These are phyloP conservation scores for Rubia tinctorum DNA, from an alignment of 305 asterid species.

Conservation along the genomic window DNA sequence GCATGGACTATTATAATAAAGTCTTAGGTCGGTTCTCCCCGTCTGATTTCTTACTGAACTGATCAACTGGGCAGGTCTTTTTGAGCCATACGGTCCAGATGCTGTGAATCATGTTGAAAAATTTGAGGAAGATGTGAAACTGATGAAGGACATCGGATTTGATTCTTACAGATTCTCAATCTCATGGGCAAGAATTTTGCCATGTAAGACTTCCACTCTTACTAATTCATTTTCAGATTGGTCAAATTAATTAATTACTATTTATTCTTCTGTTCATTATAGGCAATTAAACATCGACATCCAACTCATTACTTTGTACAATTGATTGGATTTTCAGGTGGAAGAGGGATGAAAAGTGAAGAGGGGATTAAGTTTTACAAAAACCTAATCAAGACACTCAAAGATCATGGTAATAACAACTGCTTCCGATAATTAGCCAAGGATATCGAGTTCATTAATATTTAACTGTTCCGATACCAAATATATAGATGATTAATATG, in stretches of 20 bases:
- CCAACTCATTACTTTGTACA: too few relatives aligned
- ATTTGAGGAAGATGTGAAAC: slow-evolving; percentile 8
- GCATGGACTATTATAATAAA: too few relatives aligned
- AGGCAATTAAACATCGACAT: too few relatives aligned
- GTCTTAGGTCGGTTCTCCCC: too few relatives aligned
- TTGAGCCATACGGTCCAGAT: slow-evolving; percentile 6
- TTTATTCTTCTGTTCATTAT: too few relatives aligned
- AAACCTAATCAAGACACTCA: neutral
- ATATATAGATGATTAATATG: neutral
- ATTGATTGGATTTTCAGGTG: neutral
- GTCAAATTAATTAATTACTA: too few relatives aligned
- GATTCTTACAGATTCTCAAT: slow-evolving; percentile 15
- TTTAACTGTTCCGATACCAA: too few relatives aligned
- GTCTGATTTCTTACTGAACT: too few relatives aligned
- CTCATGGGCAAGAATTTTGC: slow-evolving; percentile 12
- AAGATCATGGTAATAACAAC: neutral
- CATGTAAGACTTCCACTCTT: neutral
- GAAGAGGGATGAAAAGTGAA: neutral
- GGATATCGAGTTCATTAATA: too few relatives aligned
- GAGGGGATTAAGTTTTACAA: slow-evolving; percentile 1
- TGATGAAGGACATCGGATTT: slow-evolving; percentile 14
- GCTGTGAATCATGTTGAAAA: slow-evolving; percentile 4
- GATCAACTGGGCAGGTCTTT: neutral
- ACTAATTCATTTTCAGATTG: too few relatives aligned
- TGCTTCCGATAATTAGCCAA: neutral